Percentiles rank a stretch among this genome's conserved stretches.
Evolutionary conservation across 139 green algal species (phyloP).

Genomic region (Coccomyxa sp.): DNA sequence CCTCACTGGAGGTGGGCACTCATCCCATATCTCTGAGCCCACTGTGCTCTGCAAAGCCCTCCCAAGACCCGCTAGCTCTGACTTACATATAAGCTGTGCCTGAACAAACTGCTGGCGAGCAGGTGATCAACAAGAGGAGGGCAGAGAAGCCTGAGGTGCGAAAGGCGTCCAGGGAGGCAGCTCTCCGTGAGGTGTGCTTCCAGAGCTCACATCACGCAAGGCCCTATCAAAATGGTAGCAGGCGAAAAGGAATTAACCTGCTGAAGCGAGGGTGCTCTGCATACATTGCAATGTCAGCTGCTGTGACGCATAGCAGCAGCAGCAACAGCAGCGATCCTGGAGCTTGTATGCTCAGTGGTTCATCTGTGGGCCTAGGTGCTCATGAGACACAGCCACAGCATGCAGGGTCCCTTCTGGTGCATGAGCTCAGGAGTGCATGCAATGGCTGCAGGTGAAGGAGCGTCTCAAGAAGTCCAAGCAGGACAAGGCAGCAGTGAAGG

Average conservation of each 20-base stretch:
- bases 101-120: neutral
- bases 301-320: too few species aligned
- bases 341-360: too few species aligned
- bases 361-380: too few species aligned
- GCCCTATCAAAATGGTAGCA: neutral
- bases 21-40: neutral
- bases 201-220: neutral
- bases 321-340: too few species aligned
- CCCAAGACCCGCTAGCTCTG: too few species aligned
- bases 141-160: conserved; percentile 85
- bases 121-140: conserved; percentile 88
- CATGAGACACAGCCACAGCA: too few species aligned
- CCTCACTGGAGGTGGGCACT: conserved; percentile 69
- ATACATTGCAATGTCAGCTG: too few species aligned
- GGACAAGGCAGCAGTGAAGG: conserved; percentile 50
- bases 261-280: neutral
- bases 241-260: neutral
- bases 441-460: conserved; percentile 93
- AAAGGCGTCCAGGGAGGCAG: conserved; percentile 84
- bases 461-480: conserved; percentile 89
- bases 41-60: neutral
- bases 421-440: too few species aligned
- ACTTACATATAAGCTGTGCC: neutral
- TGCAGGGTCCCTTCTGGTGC: too few species aligned
- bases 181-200: conserved; percentile 58